phyloP scores from a whole-genome alignment of 306 rosid genomes.

The Dalbergia cultrata region DNA sequence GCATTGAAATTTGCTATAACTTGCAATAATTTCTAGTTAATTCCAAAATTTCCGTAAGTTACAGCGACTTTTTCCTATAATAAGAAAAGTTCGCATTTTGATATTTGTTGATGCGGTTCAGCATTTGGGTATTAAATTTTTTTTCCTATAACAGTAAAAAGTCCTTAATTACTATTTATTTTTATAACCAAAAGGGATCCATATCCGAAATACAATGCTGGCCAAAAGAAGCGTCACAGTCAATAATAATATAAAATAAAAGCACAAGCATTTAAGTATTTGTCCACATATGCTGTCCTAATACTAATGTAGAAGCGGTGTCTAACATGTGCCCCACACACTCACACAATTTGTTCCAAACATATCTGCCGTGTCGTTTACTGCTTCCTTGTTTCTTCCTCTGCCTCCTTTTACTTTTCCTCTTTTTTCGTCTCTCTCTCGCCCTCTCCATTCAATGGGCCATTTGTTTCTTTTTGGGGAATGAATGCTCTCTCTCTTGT shows the following conservation, averaged over 20 bases:
- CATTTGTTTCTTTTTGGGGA: slow-evolving; percentile 39
- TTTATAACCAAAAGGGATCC: background rate
- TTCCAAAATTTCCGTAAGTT: too few relatives aligned
- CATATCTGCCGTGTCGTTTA: slow-evolving; percentile 65
- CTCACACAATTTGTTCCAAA: slow-evolving; percentile 44
- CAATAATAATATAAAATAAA: background rate
- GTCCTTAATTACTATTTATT: too few relatives aligned
- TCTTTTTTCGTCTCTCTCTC: background rate
- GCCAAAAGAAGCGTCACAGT: background rate
- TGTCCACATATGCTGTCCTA: slow-evolving; percentile 56
- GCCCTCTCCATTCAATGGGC: slow-evolving; percentile 34
- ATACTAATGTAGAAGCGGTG: slow-evolving; percentile 50
- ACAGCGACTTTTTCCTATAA: too few relatives aligned
- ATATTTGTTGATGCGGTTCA: too few relatives aligned
- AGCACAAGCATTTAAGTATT: slow-evolving; percentile 52
- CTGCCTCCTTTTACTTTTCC: background rate
- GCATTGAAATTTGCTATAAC: too few relatives aligned
- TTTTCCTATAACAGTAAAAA: too few relatives aligned
- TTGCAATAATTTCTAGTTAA: too few relatives aligned
- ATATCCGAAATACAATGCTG: background rate
- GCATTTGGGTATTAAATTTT: too few relatives aligned
- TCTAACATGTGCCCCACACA: slow-evolving; percentile 70
- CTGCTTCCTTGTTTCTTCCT: slow-evolving; percentile 46
- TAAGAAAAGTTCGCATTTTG: too few relatives aligned
- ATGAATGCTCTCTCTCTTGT: background rate